phyloP scores from a whole-genome alignment of 2,329 filamentous ascomycete species.

The Alternaria sp. region DNA sequence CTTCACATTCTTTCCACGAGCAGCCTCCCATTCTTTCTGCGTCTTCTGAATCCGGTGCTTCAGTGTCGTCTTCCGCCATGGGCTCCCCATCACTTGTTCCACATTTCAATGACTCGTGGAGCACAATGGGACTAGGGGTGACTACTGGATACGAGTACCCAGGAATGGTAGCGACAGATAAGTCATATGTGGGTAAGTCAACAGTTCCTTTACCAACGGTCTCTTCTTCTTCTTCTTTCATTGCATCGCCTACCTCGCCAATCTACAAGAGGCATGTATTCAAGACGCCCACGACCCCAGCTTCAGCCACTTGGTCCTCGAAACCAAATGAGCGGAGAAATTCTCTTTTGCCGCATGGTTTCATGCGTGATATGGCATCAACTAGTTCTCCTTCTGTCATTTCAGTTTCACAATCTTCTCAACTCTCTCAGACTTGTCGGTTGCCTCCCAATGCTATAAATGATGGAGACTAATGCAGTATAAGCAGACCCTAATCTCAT shows the following conservation, averaged over 20 bases:
- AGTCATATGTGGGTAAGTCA: conserved; percentile 61
- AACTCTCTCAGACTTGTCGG: conserved; percentile 50
- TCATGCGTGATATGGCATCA: conserved; percentile 26
- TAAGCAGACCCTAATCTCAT: conserved; percentile 65
- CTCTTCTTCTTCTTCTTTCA: conserved; percentile 28
- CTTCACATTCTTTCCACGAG: conserved; percentile 57
- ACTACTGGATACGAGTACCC: conserved; percentile 66
- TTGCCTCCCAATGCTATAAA: conserved; percentile 33
- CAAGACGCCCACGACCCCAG: conserved; percentile 39
- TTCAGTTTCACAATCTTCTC: conserved; percentile 14
- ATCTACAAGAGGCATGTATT: conserved; percentile 32
- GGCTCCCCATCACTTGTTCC: conserved; percentile 65
- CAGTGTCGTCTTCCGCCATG: conserved; percentile 59
- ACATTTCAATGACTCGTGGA: conserved; percentile 68
- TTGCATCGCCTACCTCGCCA: conserved; percentile 25
- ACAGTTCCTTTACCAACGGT: conserved; percentile 46
- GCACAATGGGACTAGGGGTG: conserved; percentile 66
- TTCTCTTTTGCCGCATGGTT: conserved; percentile 40
- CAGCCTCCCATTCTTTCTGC: conserved; percentile 57
- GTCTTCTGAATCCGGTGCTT: conserved; percentile 61
- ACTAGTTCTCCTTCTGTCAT: conserved; percentile 8
- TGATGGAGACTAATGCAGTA: conserved; percentile 21
- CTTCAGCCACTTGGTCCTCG: conserved; percentile 51
- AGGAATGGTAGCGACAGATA: conserved; percentile 56
- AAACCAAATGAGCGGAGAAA: conserved; percentile 30